A percentile compares a stretch with the other conserved stretches of the same genome.
These are phyloP conservation scores for Chlamydomonas applanata DNA, from an alignment of 139 green algal species.

Conservation along the genomic window DNA sequence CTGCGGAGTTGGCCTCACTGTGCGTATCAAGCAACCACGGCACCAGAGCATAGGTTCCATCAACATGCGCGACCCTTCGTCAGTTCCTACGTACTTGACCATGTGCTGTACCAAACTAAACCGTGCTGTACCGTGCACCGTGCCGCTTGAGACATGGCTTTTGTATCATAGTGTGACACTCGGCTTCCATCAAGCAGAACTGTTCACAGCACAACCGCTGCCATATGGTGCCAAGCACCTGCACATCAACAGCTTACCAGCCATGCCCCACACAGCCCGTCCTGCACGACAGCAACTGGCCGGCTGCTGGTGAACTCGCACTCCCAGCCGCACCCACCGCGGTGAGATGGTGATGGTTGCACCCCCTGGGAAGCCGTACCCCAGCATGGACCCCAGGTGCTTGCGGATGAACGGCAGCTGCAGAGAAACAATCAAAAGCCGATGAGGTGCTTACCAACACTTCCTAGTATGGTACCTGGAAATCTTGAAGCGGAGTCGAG, in stretches of 20 bases:
- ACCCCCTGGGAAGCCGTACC: constrained; percentile 2
- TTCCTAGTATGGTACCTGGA: too few relatives aligned
- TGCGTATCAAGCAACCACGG: background rate
- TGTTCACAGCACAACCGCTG: too few relatives aligned
- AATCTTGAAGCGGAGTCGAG: too few relatives aligned
- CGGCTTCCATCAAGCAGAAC: too few relatives aligned
- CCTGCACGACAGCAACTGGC: too few relatives aligned
- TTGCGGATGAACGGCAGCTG: constrained; percentile 36
- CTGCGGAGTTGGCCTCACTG: constrained; percentile 11
- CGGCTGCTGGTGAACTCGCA: too few relatives aligned
- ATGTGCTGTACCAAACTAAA: background rate
- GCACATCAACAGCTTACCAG: too few relatives aligned
- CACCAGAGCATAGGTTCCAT: background rate
- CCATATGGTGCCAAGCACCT: too few relatives aligned
- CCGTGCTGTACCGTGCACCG: background rate
- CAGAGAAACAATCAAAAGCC: too few relatives aligned
- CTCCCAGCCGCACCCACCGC: background rate
- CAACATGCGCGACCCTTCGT: background rate
- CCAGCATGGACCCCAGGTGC: constrained; percentile 36
- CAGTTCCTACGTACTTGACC: background rate
- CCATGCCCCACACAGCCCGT: too few relatives aligned
- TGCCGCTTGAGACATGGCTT: background rate
- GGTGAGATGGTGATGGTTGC: background rate
- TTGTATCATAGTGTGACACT: too few relatives aligned
- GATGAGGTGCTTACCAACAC: too few relatives aligned